phyloP scores from a whole-genome alignment of 306 rosid species.

The Elaeagnus macrophylla region DNA sequence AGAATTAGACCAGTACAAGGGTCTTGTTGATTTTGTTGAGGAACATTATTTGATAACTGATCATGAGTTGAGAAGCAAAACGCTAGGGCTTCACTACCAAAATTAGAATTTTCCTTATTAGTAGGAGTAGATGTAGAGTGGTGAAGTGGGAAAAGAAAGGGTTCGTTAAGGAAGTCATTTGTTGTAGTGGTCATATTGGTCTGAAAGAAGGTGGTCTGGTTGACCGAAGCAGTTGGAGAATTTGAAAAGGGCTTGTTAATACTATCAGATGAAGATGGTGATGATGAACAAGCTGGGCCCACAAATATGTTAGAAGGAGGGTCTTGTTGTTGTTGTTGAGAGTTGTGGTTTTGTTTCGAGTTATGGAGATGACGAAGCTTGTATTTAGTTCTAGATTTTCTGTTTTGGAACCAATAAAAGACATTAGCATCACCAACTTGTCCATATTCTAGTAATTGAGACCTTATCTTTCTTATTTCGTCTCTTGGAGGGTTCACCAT shows the following conservation, averaged over 20 bases:
- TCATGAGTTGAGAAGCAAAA: constrained; percentile 48
- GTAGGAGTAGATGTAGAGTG: no score
- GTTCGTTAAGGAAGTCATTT: constrained; percentile 31
- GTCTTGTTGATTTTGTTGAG: constrained; percentile 21
- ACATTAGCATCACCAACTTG: constrained; percentile 98
- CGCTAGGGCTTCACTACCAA: no score
- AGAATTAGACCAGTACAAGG: constrained; percentile 57
- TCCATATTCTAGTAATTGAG: constrained; percentile 82
- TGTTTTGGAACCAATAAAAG: constrained; percentile 94
- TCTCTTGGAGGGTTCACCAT: constrained; percentile 96
- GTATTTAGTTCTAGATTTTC: constrained; percentile 94
- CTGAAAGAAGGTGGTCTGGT: constrained; percentile 22
- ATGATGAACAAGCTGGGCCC: constrained; percentile 31
- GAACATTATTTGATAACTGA: no score
- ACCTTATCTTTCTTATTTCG: constrained; percentile 81
- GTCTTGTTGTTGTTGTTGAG: constrained; percentile 20
- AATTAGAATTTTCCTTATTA: no score
- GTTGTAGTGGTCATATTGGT: no score
- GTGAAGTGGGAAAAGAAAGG: constrained; percentile 49
- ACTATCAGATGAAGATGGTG: constrained; percentile 59
- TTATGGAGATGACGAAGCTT: constrained; percentile 81
- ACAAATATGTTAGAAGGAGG: constrained; percentile 5
- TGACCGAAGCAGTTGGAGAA: constrained; percentile 46
- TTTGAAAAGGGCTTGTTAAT: constrained; percentile 27
- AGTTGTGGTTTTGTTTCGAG: constrained; percentile 47